Evolutionary conservation across 1,284 basidiomycete genomes (phyloP), one percentile per base, ranked within the genome.

Genomic region (Fomitiporia mediterranea): DNA sequence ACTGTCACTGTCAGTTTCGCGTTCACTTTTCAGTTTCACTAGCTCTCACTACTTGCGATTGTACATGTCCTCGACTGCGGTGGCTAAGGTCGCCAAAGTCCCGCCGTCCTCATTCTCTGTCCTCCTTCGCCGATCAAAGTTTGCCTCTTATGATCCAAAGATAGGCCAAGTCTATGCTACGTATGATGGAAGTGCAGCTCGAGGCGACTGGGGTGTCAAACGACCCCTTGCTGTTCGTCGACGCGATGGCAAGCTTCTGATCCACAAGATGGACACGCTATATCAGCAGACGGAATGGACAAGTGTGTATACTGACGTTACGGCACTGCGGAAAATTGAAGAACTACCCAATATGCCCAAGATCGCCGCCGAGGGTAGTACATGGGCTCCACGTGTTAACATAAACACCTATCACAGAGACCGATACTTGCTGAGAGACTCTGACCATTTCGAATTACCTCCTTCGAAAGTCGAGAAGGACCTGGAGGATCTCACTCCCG

Each of bases 121-220:
- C 30, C 81, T 91, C 52, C 77, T 91, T 48, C 82, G 85, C 27
- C 80, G 81, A 46, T 91, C 89, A 44, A 84, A 84, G 62, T 91
- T 91, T 69, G 81, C 87, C 13, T 76, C 84, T 2, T 89, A 78
- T 66, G 89, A 91, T 71, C 85, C 85, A 0, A 65, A 69, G 43
- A 89, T 91, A 60, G 76, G 77, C 44, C 87, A 91, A 65, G 79
- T 86, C 30, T 91, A 90, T 69, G 78, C 81, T 23, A 73, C 87
- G 0, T 78, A 80, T 51, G 80, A 80, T 44, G 84, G 84, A 37
- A 76, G 86, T 65, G 80, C 83, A 2, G 75, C 82, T 64, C 80
- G 89, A 32, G 89, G 89, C 53, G 80, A 90, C 69, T 91, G 81
- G 78, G 89, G 89, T 35, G 72, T 91, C 58, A 91, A 91, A 69